These are phyloP conservation scores for Colletotrichum trifolii DNA, from an alignment of 2,329 filamentous ascomycete species.

Conservation along the genomic window DNA sequence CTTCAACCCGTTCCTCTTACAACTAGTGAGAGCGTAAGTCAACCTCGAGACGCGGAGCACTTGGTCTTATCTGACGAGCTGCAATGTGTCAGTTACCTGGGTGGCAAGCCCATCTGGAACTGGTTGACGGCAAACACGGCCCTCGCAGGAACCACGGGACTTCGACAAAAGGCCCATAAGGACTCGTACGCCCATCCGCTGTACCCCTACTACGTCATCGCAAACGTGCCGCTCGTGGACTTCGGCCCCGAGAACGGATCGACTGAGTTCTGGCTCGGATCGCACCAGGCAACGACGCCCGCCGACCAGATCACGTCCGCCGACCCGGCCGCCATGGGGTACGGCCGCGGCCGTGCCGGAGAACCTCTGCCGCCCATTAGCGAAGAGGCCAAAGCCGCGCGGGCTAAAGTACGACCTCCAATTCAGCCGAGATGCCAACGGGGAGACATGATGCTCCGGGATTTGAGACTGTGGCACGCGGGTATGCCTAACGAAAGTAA, in stretches of 20 bases:
- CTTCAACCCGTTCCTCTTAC: slow-evolving; percentile 7
- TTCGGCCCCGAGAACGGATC: slow-evolving; percentile 64
- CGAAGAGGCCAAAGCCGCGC: slow-evolving; percentile 51
- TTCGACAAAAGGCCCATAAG: slow-evolving; percentile 5
- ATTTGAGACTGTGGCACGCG: slow-evolving; percentile 71
- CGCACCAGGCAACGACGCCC: slow-evolving; percentile 49
- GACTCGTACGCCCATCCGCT: slow-evolving; percentile 14
- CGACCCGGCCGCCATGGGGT: background rate
- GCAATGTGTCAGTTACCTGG: background rate
- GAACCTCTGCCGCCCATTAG: slow-evolving; percentile 10
- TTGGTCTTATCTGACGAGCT: too few species aligned
- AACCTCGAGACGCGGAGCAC: background rate
- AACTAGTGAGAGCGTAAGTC: slow-evolving; percentile 2
- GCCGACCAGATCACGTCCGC: slow-evolving; percentile 53
- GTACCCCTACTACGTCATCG: slow-evolving; percentile 15
- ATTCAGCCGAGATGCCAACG: slow-evolving; percentile 62
- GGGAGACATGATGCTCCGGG: slow-evolving; percentile 67
- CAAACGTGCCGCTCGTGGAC: slow-evolving; percentile 57
- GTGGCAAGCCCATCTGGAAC: slow-evolving; percentile 20
- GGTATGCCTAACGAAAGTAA: slow-evolving; percentile 68
- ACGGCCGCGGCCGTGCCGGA: slow-evolving; percentile 5
- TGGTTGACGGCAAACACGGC: slow-evolving; percentile 15
- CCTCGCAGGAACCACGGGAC: background rate
- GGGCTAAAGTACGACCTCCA: slow-evolving; percentile 53
- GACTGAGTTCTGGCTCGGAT: slow-evolving; percentile 70